Percentiles rank a stretch among this genome's conserved stretches.
Evolutionary conservation across 1,139 yeast species (phyloP).

Genomic region (Zygosaccharomyces pseudobailii): DNA sequence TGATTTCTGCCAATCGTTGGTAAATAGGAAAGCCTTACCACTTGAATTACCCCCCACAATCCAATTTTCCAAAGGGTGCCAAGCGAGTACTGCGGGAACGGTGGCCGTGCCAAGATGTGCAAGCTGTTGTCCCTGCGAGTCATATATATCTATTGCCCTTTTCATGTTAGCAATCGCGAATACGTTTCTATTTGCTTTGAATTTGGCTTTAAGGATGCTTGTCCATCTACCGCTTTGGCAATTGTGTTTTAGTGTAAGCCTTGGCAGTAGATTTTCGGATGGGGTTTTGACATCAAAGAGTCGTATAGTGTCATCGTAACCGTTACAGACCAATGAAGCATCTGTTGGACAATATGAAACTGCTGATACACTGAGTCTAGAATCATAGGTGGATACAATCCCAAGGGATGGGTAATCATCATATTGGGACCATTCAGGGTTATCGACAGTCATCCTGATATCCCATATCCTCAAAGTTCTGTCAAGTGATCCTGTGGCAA

Average conservation of each 20-base stretch:
- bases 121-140: slow-evolving; percentile 66
- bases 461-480: slow-evolving; percentile 86
- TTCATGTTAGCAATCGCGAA: slow-evolving; percentile 93
- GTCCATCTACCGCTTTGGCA: slow-evolving; percentile 98
- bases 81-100: slow-evolving; percentile 81
- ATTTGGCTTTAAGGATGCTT: slow-evolving; percentile 76
- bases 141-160: slow-evolving; percentile 75
- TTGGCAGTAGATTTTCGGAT: slow-evolving; percentile 44
- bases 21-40: slow-evolving; percentile 73
- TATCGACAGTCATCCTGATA: slow-evolving; percentile 48
- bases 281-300: slow-evolving; percentile 44
- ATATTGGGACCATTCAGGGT: slow-evolving; percentile 44
- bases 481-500: slow-evolving; percentile 86
- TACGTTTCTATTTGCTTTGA: slow-evolving; percentile 76
- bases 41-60: slow-evolving; percentile 90
- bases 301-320: slow-evolving; percentile 80
- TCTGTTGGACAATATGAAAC: slow-evolving; percentile 81
- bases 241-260: slow-evolving; percentile 67
- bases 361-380: slow-evolving; percentile 75
- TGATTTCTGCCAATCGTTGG: slow-evolving; percentile 15
- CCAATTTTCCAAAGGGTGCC: slow-evolving; percentile 89
- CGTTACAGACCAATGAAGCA: slow-evolving; percentile 73
- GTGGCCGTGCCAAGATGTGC: slow-evolving; percentile 74
- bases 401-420: slow-evolving; percentile 38
- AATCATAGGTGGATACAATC: slow-evolving; percentile 52